A percentile compares a stretch with the other conserved stretches of the same genome.
phyloP scores from a whole-genome alignment of 176 grass and related monocot species.

The Musa itinerans region DNA sequence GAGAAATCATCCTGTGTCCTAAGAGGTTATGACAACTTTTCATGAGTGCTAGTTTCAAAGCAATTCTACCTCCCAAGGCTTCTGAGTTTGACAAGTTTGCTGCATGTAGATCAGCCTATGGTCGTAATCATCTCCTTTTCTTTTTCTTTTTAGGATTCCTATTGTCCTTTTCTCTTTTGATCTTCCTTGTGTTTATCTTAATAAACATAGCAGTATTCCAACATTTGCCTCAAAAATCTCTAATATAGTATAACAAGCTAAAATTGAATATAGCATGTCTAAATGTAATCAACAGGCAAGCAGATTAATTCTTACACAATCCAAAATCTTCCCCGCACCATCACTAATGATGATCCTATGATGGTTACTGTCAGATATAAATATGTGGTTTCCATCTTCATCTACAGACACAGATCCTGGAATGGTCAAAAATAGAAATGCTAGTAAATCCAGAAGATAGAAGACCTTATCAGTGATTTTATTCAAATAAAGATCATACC shows the following conservation, averaged over 20 bases:
- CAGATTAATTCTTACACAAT: slow-evolving; percentile 51
- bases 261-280: slow-evolving; percentile 5
- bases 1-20: too few relatives aligned
- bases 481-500: slow-evolving; percentile 5
- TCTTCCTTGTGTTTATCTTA: background rate
- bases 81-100: too few relatives aligned
- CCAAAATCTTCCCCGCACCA: slow-evolving; percentile 54
- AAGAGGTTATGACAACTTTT: too few relatives aligned
- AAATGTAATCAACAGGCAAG: slow-evolving; percentile 22
- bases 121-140: background rate
- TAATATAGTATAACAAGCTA: slow-evolving; percentile 5
- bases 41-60: too few relatives aligned
- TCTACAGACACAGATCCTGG: slow-evolving; percentile 66
- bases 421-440: slow-evolving; percentile 15
- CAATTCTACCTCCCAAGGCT: too few relatives aligned
- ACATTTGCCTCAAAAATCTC: background rate
- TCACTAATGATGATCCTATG: slow-evolving; percentile 76
- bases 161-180: background rate
- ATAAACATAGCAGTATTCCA: background rate
- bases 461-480: background rate
- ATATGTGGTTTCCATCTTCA: slow-evolving; percentile 71
- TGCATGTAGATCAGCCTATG: background rate
- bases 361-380: slow-evolving; percentile 80
- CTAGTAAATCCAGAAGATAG: background rate
- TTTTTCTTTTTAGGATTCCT: background rate